Base-by-base conservation (phyloP, 768 basidiomycete species). In the Boletus rubescentipes region DNA sequence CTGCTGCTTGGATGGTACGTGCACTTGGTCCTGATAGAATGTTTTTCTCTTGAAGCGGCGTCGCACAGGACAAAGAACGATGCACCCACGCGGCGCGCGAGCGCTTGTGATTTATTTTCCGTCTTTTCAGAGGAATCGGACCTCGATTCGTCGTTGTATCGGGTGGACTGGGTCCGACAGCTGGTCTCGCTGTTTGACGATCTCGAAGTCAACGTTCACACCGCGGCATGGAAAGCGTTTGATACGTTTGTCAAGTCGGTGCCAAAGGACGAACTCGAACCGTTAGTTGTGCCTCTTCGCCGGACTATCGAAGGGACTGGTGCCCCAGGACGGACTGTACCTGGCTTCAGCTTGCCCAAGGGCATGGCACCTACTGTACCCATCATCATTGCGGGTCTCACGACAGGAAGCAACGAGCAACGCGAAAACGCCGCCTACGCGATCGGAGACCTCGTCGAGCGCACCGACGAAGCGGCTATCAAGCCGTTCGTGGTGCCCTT, bases 401-500 rank as follows among this genome's bases (percentile, higher is more conserved):
- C 94, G 0, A 90, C 87, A 4, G 96, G 96, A 34, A 98, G 83
- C 69, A 95, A 95, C 70, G 95, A 98, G 55, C 93, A 93, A 64
- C 79, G 91, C 61, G 97, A 98, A 71, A 89, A 96, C 61, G 95
- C 96, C 0, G 93, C 96, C 0, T 93, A 93, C 62, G 94, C 92
- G 29, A 95, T 98, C 55, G 90, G 92, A n/a, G 96, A 98, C 61
- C 82, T 99, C 35, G 92, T 98, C 32, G 88, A 94, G 68, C 81
- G 85, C 29, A 97, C 95, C 1, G 82, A 87, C n/a, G 84, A 86
- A 64, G 72, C 71, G 16, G 85, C 93, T 0, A 90, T 98, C 80
- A 97, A 96, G 70, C 90, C 94, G 0, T 98, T 89, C 72, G 93
- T 96, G 57, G 93, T 97, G 15, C 89, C 92, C 18, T 91, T 97